A percentile compares a stretch with the other conserved stretches of the same genome.
These are phyloP conservation scores for Marasmius fiardii DNA, from an alignment of 1,284 basidiomycete species.

Conservation along the genomic window DNA sequence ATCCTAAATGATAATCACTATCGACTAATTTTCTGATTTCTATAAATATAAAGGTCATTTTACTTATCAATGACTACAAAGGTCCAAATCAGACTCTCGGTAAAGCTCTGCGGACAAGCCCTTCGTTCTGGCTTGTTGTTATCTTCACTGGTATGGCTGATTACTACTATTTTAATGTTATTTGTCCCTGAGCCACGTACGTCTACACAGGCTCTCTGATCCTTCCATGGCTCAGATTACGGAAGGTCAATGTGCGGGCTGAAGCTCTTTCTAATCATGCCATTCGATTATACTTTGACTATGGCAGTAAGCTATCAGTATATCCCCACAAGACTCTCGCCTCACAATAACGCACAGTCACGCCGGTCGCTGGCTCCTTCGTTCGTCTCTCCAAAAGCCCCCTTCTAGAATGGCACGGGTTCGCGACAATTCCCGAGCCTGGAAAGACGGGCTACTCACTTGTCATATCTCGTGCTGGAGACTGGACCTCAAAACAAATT, in stretches of 20 bases:
- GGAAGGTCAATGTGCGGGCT: conserved; percentile 17
- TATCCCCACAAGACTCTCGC: conserved; percentile 29
- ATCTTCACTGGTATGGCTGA: conserved; percentile 20
- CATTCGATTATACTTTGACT: conserved; percentile 33
- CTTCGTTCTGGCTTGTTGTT: conserved; percentile 32
- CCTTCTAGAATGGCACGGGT: conserved; percentile 59
- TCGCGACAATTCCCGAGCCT: conserved; percentile 52
- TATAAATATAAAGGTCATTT: conserved; percentile 37
- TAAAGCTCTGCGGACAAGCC: conserved; percentile 38
- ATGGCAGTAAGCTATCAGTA: conserved; percentile 26
- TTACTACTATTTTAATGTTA: too few relatives aligned
- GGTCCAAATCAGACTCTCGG: conserved; percentile 33
- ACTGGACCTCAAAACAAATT: conserved; percentile 56
- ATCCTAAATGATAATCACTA: neutral
- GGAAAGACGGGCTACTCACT: conserved; percentile 53
- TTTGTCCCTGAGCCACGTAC: conserved; percentile 33
- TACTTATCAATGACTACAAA: conserved; percentile 53
- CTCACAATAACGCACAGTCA: too few relatives aligned
- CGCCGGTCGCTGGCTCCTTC: conserved; percentile 57
- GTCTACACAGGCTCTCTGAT: conserved; percentile 27
- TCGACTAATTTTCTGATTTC: neutral
- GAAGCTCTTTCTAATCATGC: conserved; percentile 33
- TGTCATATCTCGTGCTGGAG: conserved; percentile 56
- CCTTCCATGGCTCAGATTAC: conserved; percentile 34
- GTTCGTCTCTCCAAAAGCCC: conserved; percentile 51